These are phyloP conservation scores for Cryptococcus sp. DNA, from an alignment of 1,284 basidiomycete genomes.

Conservation along the genomic window DNA sequence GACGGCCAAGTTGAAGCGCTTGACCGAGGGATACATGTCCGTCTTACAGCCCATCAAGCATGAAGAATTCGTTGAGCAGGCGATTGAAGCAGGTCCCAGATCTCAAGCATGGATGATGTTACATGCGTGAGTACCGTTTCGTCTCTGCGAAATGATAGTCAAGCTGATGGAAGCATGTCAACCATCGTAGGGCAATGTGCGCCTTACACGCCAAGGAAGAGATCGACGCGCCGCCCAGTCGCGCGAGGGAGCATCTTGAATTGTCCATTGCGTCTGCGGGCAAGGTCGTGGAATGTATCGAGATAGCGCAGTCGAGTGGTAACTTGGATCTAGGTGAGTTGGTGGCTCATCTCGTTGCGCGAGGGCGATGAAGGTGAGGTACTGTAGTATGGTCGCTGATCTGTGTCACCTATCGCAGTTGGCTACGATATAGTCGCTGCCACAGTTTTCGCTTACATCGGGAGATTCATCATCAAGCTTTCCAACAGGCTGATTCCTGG, in stretches of 20 bases:
- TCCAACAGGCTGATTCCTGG: background rate
- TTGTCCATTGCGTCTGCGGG: slow-evolving; percentile 26
- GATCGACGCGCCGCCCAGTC: slow-evolving; percentile 22
- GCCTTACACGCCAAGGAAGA: slow-evolving; percentile 34
- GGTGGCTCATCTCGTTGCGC: no score
- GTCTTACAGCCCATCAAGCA: slow-evolving; percentile 17
- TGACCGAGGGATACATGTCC: slow-evolving; percentile 32
- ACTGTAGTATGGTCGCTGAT: background rate
- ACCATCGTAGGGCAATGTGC: slow-evolving; percentile 12
- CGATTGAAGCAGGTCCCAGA: slow-evolving; percentile 9
- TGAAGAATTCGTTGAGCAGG: slow-evolving; percentile 9
- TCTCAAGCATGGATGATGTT: slow-evolving; percentile 32
- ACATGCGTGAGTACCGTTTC: slow-evolving; percentile 23
- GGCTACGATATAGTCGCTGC: slow-evolving; percentile 3
- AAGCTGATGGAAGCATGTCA: no score
- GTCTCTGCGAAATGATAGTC: background rate
- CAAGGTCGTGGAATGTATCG: slow-evolving; percentile 26
- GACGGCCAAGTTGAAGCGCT: slow-evolving; percentile 19
- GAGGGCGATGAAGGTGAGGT: no score
- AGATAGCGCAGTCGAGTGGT: slow-evolving; percentile 23
- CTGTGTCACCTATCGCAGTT: background rate
- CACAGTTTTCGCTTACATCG: slow-evolving; percentile 6
- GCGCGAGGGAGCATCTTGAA: slow-evolving; percentile 22
- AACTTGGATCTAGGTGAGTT: slow-evolving; percentile 28
- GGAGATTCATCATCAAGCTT: slow-evolving; percentile 9